A percentile compares a stretch with the other conserved stretches of the same genome.
These are phyloP conservation scores for Aspergillus niger DNA, from an alignment of 2,329 filamentous ascomycete species.

Conservation along the genomic window DNA sequence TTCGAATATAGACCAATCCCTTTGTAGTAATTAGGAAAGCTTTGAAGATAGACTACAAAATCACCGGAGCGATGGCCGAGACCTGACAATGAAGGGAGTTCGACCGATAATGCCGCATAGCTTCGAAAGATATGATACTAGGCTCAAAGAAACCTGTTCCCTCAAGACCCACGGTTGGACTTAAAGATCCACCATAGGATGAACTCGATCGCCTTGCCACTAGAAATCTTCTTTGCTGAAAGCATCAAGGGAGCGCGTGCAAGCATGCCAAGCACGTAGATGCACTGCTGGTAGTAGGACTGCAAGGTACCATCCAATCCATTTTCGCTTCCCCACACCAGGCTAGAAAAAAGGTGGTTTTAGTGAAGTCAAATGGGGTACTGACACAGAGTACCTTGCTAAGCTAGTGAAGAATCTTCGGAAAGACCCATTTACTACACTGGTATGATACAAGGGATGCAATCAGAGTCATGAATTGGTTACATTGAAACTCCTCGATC, in stretches of 20 bases:
- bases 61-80: neutral
- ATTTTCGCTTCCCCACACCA: neutral
- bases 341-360: neutral
- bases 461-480: neutral
- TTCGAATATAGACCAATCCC: neutral
- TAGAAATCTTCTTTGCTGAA: neutral
- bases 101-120: too few species aligned
- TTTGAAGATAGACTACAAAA: neutral
- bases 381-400: neutral
- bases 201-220: neutral
- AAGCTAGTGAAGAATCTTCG: neutral
- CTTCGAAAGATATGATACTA: too few species aligned
- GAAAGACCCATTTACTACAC: neutral
- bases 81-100: neutral
- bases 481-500: neutral
- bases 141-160: too few species aligned
- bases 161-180: too few species aligned
- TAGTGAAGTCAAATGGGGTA: neutral
- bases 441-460: neutral
- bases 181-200: neutral
- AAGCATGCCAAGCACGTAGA: neutral
- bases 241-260: neutral
- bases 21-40: neutral
- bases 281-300: neutral
- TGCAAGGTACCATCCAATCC: neutral